These are phyloP conservation scores for Aspergillus fructus DNA, from an alignment of 2,329 filamentous ascomycete species.

Conservation along the genomic window DNA sequence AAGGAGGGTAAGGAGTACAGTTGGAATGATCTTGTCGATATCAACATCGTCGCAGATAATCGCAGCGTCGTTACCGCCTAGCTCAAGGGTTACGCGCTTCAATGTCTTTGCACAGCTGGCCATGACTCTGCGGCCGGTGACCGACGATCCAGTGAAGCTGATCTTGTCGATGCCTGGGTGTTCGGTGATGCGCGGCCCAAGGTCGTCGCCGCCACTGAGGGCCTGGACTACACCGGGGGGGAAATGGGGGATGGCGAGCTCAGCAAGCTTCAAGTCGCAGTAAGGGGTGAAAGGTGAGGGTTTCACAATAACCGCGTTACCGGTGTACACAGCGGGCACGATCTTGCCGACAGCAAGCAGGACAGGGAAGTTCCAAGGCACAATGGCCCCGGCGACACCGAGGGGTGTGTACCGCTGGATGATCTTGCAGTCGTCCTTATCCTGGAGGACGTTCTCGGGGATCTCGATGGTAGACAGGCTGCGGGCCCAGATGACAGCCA, in stretches of 20 bases:
- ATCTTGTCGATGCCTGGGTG: slow-evolving; percentile 58
- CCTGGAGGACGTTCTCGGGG: slow-evolving; percentile 47
- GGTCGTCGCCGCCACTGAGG: slow-evolving; percentile 54
- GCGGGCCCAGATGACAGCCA: slow-evolving; percentile 25
- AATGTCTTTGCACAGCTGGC: slow-evolving; percentile 51
- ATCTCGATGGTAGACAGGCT: slow-evolving; percentile 13
- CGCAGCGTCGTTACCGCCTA: slow-evolving; percentile 58
- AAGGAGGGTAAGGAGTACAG: slow-evolving; percentile 22
- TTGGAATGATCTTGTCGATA: slow-evolving; percentile 44
- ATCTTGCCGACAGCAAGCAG: slow-evolving; percentile 51
- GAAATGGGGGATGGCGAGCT: slow-evolving; percentile 51
- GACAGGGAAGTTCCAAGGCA: slow-evolving; percentile 59
- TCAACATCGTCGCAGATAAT: slow-evolving; percentile 56
- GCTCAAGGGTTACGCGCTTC: slow-evolving; percentile 55
- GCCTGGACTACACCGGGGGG: slow-evolving; percentile 59
- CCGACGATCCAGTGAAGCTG: slow-evolving; percentile 58
- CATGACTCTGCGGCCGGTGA: slow-evolving; percentile 53
- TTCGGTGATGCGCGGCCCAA: slow-evolving; percentile 55
- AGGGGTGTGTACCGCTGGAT: slow-evolving; percentile 38
- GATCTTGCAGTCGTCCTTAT: slow-evolving; percentile 41
- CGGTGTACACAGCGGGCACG: slow-evolving; percentile 50
- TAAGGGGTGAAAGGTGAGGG: slow-evolving; percentile 55
- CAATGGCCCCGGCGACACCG: slow-evolving; percentile 53
- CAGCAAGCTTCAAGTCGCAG: slow-evolving; percentile 55
- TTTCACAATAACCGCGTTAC: slow-evolving; percentile 55